phyloP scores from a whole-genome alignment of 2,329 filamentous ascomycete genomes.

The Fusarium humuli region DNA sequence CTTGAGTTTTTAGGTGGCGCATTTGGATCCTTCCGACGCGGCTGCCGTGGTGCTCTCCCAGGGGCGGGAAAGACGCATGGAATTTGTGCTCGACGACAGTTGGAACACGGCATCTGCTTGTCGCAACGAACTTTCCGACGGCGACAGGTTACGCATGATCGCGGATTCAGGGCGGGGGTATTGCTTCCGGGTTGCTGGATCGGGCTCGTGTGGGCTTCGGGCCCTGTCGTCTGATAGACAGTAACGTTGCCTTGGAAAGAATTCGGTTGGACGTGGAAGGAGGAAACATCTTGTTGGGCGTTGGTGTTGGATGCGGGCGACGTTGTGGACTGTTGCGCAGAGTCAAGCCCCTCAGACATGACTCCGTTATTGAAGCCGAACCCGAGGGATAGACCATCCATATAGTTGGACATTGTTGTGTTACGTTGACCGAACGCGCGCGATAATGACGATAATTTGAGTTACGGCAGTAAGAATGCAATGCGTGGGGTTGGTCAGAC shows the following conservation, averaged over 20 bases:
- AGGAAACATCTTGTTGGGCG: slow-evolving; percentile 32
- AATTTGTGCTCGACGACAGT: slow-evolving; percentile 77
- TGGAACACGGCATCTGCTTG: slow-evolving; percentile 80
- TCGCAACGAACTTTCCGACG: slow-evolving; percentile 80
- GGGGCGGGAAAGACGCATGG: slow-evolving; percentile 81
- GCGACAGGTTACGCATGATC: slow-evolving; percentile 63
- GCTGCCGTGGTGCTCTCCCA: slow-evolving; percentile 76
- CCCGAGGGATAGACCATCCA: slow-evolving; percentile 38
- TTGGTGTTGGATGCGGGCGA: slow-evolving; percentile 44
- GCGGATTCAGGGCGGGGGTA: slow-evolving; percentile 57
- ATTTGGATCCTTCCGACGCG: slow-evolving; percentile 73
- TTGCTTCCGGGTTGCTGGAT: slow-evolving; percentile 52
- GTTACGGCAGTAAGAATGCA: slow-evolving; percentile 7
- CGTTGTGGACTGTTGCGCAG: slow-evolving; percentile 36
- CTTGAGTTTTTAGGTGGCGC: slow-evolving; percentile 69
- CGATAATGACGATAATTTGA: slow-evolving; percentile 4
- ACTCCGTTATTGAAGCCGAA: slow-evolving; percentile 45
- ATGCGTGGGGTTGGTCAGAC: slow-evolving; percentile 15
- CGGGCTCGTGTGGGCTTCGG: slow-evolving; percentile 53
- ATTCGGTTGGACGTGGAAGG: slow-evolving; percentile 28
- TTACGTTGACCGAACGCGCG: slow-evolving; percentile 23
- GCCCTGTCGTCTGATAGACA: slow-evolving; percentile 56
- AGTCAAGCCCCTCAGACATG: slow-evolving; percentile 37
- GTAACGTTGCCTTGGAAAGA: slow-evolving; percentile 52
- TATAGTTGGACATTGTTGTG: slow-evolving; percentile 41